Conservation (phyloP, 2,329 filamentous ascomycete genomes). For the Ceratocystis eucalypticola region DNA sequence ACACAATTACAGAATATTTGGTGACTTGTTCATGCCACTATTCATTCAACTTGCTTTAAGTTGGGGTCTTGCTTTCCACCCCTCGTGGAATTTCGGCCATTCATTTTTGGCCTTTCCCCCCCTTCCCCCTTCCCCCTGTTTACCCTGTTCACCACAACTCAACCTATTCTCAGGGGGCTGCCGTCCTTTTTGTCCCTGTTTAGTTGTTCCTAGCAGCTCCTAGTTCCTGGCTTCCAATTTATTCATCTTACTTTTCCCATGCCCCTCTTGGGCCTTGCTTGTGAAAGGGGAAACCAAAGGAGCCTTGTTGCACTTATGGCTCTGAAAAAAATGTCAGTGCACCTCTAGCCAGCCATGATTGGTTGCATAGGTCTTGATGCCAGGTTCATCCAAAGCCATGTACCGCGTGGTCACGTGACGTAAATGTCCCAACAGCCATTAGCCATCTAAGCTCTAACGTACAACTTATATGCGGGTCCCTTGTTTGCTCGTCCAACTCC, state of each 20-base stretch:
- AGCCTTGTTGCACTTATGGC: background rate
- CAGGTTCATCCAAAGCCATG: conserved; percentile 1
- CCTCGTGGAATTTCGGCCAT: conserved; percentile 2
- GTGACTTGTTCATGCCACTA: background rate
- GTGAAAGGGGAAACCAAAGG: conserved; percentile 17
- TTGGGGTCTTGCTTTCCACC: background rate
- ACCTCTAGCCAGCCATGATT: background rate
- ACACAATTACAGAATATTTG: background rate
- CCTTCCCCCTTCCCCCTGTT: background rate
- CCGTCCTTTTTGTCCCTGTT: conserved; percentile 25
- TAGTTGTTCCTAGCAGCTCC: conserved; percentile 28
- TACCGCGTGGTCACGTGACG: background rate
- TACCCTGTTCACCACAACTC: background rate
- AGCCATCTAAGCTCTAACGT: background rate
- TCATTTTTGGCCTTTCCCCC: background rate
- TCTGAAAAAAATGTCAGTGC: conserved; percentile 11
- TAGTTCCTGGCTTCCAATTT: conserved; percentile 30
- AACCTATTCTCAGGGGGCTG: background rate
- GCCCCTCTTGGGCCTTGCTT: background rate
- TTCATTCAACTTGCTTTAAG: background rate
- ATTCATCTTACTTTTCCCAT: conserved; percentile 4
- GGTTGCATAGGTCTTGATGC: background rate
- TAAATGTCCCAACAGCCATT: background rate
- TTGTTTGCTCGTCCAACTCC: conserved; percentile 5
- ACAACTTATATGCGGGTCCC: background rate